These are phyloP conservation scores for Sclerospora graminicola DNA, from an alignment of 352 stramenopile species.

Conservation along the genomic window DNA sequence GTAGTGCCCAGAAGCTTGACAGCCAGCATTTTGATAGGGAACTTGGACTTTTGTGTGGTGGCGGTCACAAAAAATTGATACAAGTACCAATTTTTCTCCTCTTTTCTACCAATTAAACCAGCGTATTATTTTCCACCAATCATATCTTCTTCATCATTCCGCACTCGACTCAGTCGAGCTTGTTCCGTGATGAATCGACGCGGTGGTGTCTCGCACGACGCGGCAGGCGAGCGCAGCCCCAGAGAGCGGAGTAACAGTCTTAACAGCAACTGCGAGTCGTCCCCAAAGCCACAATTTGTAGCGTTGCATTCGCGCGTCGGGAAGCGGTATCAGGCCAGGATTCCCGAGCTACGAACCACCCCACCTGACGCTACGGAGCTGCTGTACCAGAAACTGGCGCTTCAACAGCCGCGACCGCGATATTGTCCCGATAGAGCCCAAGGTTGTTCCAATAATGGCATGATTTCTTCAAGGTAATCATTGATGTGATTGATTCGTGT, in stretches of 20 bases:
- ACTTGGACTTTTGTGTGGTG: no score
- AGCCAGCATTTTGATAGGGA: constrained; percentile 30
- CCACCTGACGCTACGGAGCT: constrained; percentile 11
- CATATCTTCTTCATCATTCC: neutral
- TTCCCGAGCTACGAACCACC: constrained; percentile 39
- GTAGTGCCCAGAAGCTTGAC: constrained; percentile 10
- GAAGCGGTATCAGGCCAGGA: constrained; percentile 66
- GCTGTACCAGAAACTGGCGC: constrained; percentile 18
- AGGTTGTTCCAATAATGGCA: constrained; percentile 6
- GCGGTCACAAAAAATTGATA: no score
- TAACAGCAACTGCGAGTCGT: constrained; percentile 9
- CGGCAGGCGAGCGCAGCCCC: constrained; percentile 1
- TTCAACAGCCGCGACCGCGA: constrained; percentile 21
- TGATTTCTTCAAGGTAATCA: neutral
- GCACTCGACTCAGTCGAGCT: neutral
- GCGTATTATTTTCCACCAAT: constrained; percentile 3
- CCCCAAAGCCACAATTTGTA: constrained; percentile 33
- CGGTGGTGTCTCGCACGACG: constrained; percentile 9
- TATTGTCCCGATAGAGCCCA: constrained; percentile 43
- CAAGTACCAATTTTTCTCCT: no score
- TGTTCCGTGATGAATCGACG: constrained; percentile 23
- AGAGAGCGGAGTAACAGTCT: constrained; percentile 21
- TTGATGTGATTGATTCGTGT: neutral
- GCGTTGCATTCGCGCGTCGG: constrained; percentile 68
- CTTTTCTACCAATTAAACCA: neutral